Base-by-base conservation (phyloP, 306 rosid species). In the Trifolium dubium region DNA sequence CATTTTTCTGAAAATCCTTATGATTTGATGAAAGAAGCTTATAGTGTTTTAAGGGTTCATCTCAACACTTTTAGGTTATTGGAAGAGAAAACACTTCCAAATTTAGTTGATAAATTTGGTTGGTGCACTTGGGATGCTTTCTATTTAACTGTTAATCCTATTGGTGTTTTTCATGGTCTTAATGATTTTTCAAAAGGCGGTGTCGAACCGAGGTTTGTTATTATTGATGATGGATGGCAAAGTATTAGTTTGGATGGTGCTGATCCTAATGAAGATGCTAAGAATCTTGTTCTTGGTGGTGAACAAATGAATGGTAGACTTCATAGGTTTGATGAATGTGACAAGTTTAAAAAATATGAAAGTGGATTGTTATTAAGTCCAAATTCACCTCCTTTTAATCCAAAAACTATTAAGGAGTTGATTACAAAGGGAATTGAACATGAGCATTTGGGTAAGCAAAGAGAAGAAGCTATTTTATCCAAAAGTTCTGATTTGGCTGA, bases 51-150 rank as follows among this genome's bases (percentile, higher is more conserved):
- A 10, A 93, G 98, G 80, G 84, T 91, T 47, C 89, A 91, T 69
- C 87, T 89, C 53, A 77, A 85, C 17, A 79, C 89, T 8, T 89
- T 93, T 35, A 88, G 66, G 79, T 88, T 93, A 13, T 86, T 91
- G 73, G 98, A 91, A 79, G 98, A 93, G 85, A 93, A 93, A 82
- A 75, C 65, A 1, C 31, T 77, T 5, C 93, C 93, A 14, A 82
- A 61, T 34, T 17, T 91, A 2, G 81, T 81, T 29, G 88, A 89
- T 70, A 93, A 91, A 53, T 93, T 93, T 12, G 97, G 98, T 35
- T 93, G 98, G 98, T 93, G 96, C 85, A 93, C 97, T 18, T 93
- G 98, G 97, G 96, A 91, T 86, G 90, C 97, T 7, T 88, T 93
- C 58, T 93, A 91, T 73, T 83, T 93, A 10, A 79, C 89, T 0